phyloP scores from a whole-genome alignment of 768 basidiomycete species.

The Naganishia vishniacii region DNA sequence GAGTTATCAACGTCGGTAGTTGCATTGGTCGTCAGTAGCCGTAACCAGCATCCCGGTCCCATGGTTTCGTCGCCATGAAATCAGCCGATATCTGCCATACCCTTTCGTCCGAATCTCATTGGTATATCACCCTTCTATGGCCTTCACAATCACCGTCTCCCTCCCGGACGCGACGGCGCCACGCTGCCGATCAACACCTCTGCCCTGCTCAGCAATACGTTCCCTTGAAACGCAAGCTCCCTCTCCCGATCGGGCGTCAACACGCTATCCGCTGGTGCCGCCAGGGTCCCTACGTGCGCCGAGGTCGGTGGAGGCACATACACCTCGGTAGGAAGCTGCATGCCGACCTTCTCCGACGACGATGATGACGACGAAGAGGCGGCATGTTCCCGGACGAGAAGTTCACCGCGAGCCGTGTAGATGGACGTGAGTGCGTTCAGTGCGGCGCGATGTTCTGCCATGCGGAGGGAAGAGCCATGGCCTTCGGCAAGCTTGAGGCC shows the following conservation, averaged over 20 bases:
- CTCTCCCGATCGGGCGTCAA: neutral
- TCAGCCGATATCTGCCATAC: too few relatives aligned
- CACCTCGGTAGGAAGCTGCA: slow-evolving; percentile 17
- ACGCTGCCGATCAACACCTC: slow-evolving; percentile 20
- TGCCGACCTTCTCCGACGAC: neutral
- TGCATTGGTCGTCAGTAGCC: too few relatives aligned
- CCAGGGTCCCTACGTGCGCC: neutral
- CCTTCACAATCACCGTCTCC: too few relatives aligned
- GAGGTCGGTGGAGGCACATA: neutral
- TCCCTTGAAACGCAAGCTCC: slow-evolving; percentile 18
- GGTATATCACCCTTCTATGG: too few relatives aligned
- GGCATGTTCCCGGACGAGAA: neutral
- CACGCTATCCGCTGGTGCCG: neutral
- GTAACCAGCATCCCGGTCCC: too few relatives aligned
- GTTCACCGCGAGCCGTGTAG: slow-evolving; percentile 39
- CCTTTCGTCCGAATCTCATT: too few relatives aligned
- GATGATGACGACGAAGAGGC: too few relatives aligned
- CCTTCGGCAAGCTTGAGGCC: slow-evolving; percentile 83
- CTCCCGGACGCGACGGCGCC: too few relatives aligned
- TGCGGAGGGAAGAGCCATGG: slow-evolving; percentile 82
- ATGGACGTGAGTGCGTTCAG: slow-evolving; percentile 42
- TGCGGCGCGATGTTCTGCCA: slow-evolving; percentile 84
- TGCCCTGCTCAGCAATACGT: neutral
- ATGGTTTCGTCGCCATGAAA: too few relatives aligned
- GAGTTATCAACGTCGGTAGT: too few relatives aligned